Percentiles rank a stretch among this genome's conserved stretches.
Conservation (phyloP, 2,329 filamentous ascomycete genomes). For the Beauveria asiatica region DNA sequence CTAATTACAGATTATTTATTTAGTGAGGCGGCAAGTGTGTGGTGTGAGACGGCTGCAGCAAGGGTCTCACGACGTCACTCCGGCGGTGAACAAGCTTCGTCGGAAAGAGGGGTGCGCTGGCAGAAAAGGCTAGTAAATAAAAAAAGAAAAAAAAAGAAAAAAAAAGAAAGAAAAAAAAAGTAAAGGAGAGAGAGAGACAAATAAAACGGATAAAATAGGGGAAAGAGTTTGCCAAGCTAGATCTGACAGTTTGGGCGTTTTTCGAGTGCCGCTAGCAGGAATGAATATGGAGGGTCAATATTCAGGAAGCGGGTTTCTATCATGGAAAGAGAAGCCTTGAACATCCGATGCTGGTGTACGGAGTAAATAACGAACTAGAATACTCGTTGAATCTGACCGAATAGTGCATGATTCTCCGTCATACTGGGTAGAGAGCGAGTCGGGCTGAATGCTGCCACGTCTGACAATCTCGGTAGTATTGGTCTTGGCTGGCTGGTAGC, state of each 20-base stretch:
- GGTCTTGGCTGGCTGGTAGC: neutral
- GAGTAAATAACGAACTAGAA: no score
- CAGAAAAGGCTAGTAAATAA: neutral
- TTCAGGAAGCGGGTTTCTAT: no score
- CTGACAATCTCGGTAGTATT: neutral
- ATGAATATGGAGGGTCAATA: no score
- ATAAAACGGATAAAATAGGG: no score
- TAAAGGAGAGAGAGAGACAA: neutral
- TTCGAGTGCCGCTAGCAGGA: neutral
- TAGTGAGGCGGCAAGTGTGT: no score
- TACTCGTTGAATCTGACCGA: no score
- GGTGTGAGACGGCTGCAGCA: neutral
- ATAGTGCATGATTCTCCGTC: no score
- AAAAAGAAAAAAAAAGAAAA: neutral
- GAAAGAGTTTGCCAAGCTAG: neutral
- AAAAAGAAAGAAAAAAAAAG: no score
- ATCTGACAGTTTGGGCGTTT: neutral
- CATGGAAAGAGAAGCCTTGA: no score
- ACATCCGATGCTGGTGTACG: no score
- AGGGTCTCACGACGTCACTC: constrained; percentile 6
- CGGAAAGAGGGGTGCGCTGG: no score
- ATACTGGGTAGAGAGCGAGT: neutral
- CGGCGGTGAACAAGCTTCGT: neutral
- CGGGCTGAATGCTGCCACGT: neutral
- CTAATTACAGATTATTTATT: no score